Evolutionary conservation across 768 basidiomycete genomes (phyloP), one percentile per base, ranked within the genome.

Genomic region (Boletus rubescentipes): DNA sequence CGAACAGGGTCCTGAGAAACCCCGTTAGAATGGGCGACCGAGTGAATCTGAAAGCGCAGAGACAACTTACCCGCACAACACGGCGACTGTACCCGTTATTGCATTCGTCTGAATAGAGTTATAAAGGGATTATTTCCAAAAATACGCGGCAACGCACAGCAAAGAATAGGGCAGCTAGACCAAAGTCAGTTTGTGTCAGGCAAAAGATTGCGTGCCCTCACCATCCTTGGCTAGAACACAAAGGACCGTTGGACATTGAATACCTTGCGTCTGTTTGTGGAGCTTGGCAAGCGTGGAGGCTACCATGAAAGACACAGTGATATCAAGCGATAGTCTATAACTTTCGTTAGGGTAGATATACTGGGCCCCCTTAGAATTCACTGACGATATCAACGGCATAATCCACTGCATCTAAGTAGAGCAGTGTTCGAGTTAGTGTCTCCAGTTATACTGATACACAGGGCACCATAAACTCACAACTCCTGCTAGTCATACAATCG

Each of bases 51-150:
- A 16, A 7, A 6, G 2, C 23, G 21, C 3, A 12, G 20, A 31
- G 35, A 31, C 20, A 44, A 18, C 60, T 49, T 35, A 61, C 60
- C 44, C 49, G 21, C 46, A 37, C 8, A 42, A 1, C 2, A 61
- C 20, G 18, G 16, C 45, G 2, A 46, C 18, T 14, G 21, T 3
- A 41, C 32, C 26, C 6, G 12, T 40, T 10, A 29, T n/a, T 2
- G 30, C 4, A 35, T 46, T 46, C n/a, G 16, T 6, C 53, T 54
- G 38, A n/a, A 21, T 4, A 8, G 9, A 9, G n/a, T 14, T 20
- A 16, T 37, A 5, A 54, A 42, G 15, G 42, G 18, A 37, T 15
- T 12, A 20, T 15, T 29, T 20, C 14, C 40, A 9, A 16, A 4
- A 21, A 16, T 12, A 46, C 7, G 5, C 10, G 29, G 18, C 6